These are phyloP conservation scores for Umbellularia californica DNA, from an alignment of 164 flowering plant genomes.

Conservation along the genomic window DNA sequence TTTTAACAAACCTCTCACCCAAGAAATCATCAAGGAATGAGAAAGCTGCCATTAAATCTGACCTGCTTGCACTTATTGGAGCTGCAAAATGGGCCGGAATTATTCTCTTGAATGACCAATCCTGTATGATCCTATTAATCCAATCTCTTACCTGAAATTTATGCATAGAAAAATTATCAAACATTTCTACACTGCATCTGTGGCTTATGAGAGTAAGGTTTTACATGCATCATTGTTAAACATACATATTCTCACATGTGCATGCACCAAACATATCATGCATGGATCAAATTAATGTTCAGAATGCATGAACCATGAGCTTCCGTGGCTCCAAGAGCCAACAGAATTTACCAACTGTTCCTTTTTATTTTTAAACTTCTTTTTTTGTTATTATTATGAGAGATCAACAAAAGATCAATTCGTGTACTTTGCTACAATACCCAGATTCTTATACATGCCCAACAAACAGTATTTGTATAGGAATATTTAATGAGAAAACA, in stretches of 20 bases:
- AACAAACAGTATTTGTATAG: too few relatives aligned
- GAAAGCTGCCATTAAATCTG: conserved; percentile 87
- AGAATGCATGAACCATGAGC: too few relatives aligned
- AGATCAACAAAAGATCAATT: too few relatives aligned
- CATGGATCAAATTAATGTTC: not conserved
- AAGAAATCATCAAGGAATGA: conserved; percentile 85
- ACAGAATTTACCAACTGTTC: too few relatives aligned
- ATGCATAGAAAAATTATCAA: not conserved
- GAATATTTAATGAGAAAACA: too few relatives aligned
- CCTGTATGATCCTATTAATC: conserved; percentile 67
- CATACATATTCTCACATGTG: not conserved
- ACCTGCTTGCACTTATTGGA: conserved; percentile 72
- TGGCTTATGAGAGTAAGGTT: not conserved
- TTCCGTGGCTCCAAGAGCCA: too few relatives aligned
- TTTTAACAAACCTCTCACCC: conserved; percentile 62
- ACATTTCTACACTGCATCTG: not conserved
- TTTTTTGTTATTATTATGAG: too few relatives aligned
- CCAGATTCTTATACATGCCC: too few relatives aligned
- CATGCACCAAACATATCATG: not conserved
- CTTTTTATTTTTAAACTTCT: too few relatives aligned
- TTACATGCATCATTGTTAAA: not conserved
- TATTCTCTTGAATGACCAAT: conserved; percentile 87
- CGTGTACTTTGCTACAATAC: too few relatives aligned
- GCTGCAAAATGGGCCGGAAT: conserved; percentile 96
- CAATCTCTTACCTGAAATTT: conserved; percentile 72